Percentiles rank a stretch among this genome's conserved stretches.
Evolutionary conservation across 2,329 filamentous ascomycete genomes (phyloP).

Genomic region (Elsinoe fawcettii): DNA sequence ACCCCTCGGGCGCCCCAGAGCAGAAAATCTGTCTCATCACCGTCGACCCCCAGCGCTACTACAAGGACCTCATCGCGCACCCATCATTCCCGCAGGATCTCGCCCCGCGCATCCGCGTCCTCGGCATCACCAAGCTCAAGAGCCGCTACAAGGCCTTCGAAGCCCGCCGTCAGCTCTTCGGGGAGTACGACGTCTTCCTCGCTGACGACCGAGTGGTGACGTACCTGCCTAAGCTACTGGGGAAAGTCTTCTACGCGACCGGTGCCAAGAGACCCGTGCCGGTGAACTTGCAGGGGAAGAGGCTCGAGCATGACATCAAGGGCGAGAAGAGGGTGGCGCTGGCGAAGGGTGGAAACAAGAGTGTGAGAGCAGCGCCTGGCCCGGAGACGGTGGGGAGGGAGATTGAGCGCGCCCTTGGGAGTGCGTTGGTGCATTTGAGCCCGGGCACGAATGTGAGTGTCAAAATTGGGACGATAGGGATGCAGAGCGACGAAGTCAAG

Average conservation of each 20-base stretch:
- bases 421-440: conserved; percentile 72
- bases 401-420: conserved; percentile 64
- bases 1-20: conserved; percentile 25
- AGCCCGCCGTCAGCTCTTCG: conserved; percentile 69
- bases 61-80: conserved; percentile 79
- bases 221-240: conserved; percentile 66
- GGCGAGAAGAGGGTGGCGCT: conserved; percentile 41
- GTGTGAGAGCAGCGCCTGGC: conserved; percentile 43
- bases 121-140: conserved; percentile 79
- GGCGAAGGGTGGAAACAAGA: conserved; percentile 31
- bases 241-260: conserved; percentile 86
- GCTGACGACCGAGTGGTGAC: conserved; percentile 78
- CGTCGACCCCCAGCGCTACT: conserved; percentile 71
- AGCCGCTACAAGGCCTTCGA: conserved; percentile 86
- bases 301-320: conserved; percentile 41
- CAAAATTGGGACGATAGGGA: conserved; percentile 67
- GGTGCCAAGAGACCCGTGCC: conserved; percentile 81
- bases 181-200: conserved; percentile 88
- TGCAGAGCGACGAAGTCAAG: conserved; percentile 65
- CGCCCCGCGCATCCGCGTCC: conserved; percentile 50
- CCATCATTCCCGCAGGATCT: conserved; percentile 49
- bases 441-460: conserved; percentile 74
- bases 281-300: conserved; percentile 58
- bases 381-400: conserved; percentile 67
- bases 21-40: conserved; percentile 77